These are phyloP conservation scores for Theobroma grandiflorum DNA, from an alignment of 441 rosid species.

Conservation along the genomic window DNA sequence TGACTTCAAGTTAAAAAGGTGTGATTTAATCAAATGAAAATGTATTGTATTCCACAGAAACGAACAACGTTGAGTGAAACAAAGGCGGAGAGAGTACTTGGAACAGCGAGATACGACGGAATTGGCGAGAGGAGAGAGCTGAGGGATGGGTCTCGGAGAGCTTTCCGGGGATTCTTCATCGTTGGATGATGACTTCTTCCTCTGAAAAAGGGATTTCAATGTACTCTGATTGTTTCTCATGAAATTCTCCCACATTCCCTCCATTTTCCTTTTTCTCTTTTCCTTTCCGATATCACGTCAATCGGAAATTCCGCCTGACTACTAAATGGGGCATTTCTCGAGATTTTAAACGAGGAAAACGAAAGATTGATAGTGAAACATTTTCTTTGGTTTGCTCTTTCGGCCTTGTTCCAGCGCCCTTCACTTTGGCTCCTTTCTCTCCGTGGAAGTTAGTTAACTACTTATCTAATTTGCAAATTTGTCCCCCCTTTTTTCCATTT, in stretches of 20 bases:
- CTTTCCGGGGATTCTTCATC: conserved; percentile 45
- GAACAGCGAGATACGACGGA: conserved; percentile 91
- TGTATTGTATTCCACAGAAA: not conserved
- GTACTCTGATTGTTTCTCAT: conserved; percentile 62
- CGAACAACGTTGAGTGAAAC: not conserved
- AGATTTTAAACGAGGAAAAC: not conserved
- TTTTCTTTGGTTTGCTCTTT: not conserved
- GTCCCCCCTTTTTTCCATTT: too few species aligned
- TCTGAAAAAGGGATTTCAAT: conserved; percentile 69
- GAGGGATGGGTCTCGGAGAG: conserved; percentile 75
- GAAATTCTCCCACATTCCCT: conserved; percentile 60
- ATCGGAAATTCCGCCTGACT: not conserved
- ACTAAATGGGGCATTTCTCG: not conserved
- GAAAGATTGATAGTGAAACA: not conserved
- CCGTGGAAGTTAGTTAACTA: too few species aligned
- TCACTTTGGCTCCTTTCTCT: not conserved
- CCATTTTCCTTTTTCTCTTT: conserved; percentile 23
- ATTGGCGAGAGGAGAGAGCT: conserved; percentile 82
- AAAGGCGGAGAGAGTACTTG: conserved; percentile 49
- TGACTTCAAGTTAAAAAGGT: not conserved
- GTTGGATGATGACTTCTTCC: conserved; percentile 48
- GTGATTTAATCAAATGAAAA: not conserved
- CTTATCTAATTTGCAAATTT: too few species aligned
- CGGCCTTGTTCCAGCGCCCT: not conserved
- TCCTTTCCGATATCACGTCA: not conserved